phyloP scores from a whole-genome alignment of 441 rosid species.

The Flueggea neowawraea region DNA sequence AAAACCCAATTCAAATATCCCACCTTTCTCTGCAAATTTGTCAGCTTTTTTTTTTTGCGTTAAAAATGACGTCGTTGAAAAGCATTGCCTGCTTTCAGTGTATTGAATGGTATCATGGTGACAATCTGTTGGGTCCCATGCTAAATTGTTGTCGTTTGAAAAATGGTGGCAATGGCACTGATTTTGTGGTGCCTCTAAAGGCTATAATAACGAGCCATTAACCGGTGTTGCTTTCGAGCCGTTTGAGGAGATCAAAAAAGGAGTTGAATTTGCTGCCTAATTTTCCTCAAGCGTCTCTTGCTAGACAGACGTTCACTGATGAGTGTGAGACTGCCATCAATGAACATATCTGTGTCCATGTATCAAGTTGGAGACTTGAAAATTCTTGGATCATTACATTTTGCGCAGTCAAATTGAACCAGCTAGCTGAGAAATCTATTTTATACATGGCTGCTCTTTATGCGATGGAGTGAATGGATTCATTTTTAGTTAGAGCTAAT shows the following conservation, averaged over 20 bases:
- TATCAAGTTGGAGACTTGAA: too few species aligned
- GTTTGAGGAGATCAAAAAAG: slow-evolving; percentile 47
- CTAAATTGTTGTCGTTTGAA: slow-evolving; percentile 6
- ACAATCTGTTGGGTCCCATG: slow-evolving; percentile 11
- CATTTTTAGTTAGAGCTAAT: too few species aligned
- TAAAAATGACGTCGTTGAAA: too few species aligned
- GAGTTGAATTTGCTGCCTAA: slow-evolving; percentile 29
- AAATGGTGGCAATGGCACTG: background rate
- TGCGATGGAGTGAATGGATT: too few species aligned
- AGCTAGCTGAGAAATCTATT: too few species aligned
- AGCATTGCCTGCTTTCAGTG: slow-evolving; percentile 36
- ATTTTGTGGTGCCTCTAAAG: slow-evolving; percentile 23
- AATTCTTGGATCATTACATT: too few species aligned
- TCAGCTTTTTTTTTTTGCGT: too few species aligned
- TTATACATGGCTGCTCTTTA: too few species aligned
- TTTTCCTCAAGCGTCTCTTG: slow-evolving; percentile 36
- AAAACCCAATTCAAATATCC: too few species aligned
- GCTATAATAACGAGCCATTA: slow-evolving; percentile 13
- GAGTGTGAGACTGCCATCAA: slow-evolving; percentile 48
- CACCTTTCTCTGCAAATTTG: too few species aligned
- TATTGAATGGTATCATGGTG: slow-evolving; percentile 29
- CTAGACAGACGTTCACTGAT: slow-evolving; percentile 35
- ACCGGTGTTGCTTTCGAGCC: slow-evolving; percentile 46
- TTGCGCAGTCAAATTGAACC: too few species aligned
- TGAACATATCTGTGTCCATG: slow-evolving; percentile 24